Conservation (phyloP, 495 filamentous ascomycete species). For the Aspergillus haitiensis region DNA sequence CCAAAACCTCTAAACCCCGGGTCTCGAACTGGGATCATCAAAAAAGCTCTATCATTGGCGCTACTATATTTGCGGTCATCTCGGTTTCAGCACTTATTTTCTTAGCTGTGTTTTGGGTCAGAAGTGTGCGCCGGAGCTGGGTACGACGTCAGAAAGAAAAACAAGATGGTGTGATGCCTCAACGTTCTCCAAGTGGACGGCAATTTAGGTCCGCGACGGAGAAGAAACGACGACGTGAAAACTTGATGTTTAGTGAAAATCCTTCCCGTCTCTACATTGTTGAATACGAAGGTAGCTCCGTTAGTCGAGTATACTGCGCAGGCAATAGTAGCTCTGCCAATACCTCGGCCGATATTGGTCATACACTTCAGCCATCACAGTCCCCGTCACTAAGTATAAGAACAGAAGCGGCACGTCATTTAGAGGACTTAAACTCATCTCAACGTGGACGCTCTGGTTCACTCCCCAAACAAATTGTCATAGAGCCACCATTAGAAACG, state of each 20-base stretch:
- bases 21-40: conserved; percentile 22
- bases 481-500: conserved; percentile 19
- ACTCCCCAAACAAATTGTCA: conserved; percentile 17
- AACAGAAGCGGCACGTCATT: conserved; percentile 9
- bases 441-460: conserved; percentile 14
- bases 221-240: conserved; percentile 17
- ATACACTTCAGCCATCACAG: neutral
- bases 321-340: conserved; percentile 7
- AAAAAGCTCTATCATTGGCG: conserved; percentile 27
- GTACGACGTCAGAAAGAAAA: conserved; percentile 15
- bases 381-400: neutral
- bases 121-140: conserved; percentile 16
- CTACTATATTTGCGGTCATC: conserved; percentile 19
- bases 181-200: neutral
- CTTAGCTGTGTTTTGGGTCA: conserved; percentile 18
- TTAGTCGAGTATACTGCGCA: conserved; percentile 22
- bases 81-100: conserved; percentile 20
- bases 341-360: conserved; percentile 2
- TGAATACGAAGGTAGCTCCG: conserved; percentile 17
- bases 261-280: conserved; percentile 17
- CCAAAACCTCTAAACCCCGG: conserved; percentile 8
- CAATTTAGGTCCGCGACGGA: neutral
- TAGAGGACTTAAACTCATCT: neutral
- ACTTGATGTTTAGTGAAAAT: conserved; percentile 20
- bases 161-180: conserved; percentile 13